Evolutionary conservation across 371 early-diverging fungal genomes (phyloP).

Genomic region (Furculomyces boomerangus): DNA sequence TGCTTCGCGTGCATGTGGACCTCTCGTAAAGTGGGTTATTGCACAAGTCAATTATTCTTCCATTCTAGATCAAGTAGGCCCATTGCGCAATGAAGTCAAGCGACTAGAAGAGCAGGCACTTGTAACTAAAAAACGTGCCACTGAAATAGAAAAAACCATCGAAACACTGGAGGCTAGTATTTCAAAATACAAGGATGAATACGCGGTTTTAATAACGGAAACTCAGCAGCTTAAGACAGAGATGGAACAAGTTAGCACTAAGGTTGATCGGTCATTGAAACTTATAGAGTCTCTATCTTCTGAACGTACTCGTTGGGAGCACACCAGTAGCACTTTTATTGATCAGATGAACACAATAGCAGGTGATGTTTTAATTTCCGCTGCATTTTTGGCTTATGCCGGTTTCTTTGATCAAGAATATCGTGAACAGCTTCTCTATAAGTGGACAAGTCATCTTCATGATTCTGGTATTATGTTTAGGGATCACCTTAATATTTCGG

Average conservation of each 20-base stretch:
- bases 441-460: conserved; percentile 62
- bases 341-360: conserved; percentile 93
- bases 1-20: conserved; percentile 98
- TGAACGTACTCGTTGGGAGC: conserved; percentile 88
- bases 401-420: conserved; percentile 96
- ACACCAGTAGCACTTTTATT: conserved; percentile 77
- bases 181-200: conserved; percentile 84
- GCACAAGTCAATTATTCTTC: conserved; percentile 87
- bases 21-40: conserved; percentile 91
- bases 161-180: conserved; percentile 72
- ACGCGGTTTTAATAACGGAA: conserved; percentile 86
- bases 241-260: conserved; percentile 83
- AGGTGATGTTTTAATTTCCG: conserved; percentile 89
- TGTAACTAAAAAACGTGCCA: conserved; percentile 49
- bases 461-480: conserved; percentile 66
- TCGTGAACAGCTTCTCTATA: conserved; percentile 54
- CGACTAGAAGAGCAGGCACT: conserved; percentile 66
- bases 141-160: conserved; percentile 63
- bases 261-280: conserved; percentile 81
- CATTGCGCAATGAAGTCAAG: conserved; percentile 82
- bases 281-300: conserved; percentile 81
- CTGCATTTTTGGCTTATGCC: conserved; percentile 89
- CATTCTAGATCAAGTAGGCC: conserved; percentile 87
- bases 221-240: conserved; percentile 82
- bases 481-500: conserved; percentile 65